phyloP scores from a whole-genome alignment of 2,329 filamentous ascomycete species.

The Apiospora saccharicola region DNA sequence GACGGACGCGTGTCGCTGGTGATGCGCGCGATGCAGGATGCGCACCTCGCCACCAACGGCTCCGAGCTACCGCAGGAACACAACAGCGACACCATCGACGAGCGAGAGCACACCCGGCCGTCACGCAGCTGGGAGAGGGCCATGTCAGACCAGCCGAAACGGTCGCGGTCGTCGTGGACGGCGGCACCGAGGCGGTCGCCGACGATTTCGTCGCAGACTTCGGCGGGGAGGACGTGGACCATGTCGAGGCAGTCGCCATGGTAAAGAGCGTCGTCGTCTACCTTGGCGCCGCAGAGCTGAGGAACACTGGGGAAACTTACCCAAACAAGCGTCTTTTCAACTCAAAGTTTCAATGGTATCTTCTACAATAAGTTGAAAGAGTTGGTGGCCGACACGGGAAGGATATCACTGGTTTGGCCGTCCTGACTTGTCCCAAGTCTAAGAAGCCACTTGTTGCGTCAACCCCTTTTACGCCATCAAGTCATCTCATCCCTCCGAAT shows the following conservation, averaged over 20 bases:
- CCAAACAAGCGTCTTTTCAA: conserved; percentile 34
- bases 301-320: conserved; percentile 37
- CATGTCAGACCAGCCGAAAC: conserved; percentile 25
- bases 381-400: background rate
- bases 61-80: background rate
- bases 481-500: background rate
- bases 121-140: conserved; percentile 25
- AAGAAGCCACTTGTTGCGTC: no score
- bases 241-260: conserved; percentile 30
- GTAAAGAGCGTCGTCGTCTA: conserved; percentile 39
- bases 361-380: background rate
- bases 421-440: no score
- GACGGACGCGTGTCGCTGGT: conserved; percentile 38
- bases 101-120: conserved; percentile 22
- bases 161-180: conserved; percentile 24
- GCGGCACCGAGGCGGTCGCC: conserved; percentile 32
- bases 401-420: background rate
- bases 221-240: conserved; percentile 32
- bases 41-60: conserved; percentile 29
- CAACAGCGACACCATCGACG: conserved; percentile 20
- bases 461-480: background rate
- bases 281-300: conserved; percentile 40
- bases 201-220: conserved; percentile 32
- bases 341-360: conserved; percentile 7
- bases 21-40: conserved; percentile 38